A percentile compares a stretch with the other conserved stretches of the same genome.
Conservation (phyloP, 805 yeast species). For the Lachancea sp. region DNA sequence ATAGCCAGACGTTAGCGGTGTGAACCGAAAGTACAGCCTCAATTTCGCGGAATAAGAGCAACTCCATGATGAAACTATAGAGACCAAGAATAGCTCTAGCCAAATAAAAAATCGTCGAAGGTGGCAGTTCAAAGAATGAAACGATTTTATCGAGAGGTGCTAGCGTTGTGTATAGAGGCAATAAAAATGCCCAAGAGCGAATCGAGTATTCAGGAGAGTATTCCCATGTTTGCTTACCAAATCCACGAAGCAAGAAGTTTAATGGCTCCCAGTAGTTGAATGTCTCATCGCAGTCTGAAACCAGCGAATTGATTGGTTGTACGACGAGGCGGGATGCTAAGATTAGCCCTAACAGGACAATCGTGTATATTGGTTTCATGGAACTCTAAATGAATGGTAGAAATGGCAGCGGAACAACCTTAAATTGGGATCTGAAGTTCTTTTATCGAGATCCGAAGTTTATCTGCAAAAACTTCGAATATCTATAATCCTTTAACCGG, state of each 20-base stretch:
- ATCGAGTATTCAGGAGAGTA: conserved; percentile 86
- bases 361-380: conserved; percentile 1
- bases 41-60: conserved; percentile 29
- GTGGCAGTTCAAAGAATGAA: conserved; percentile 28
- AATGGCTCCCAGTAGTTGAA: conserved; percentile 95
- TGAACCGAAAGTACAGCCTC: conserved; percentile 17
- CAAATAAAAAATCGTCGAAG: conserved; percentile 21
- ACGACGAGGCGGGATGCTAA: conserved; percentile 30
- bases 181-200: conserved; percentile 74
- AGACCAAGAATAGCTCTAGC: conserved; percentile 25
- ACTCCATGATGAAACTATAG: conserved; percentile 39
- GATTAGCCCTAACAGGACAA: conserved; percentile 21
- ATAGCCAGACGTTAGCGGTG: conserved; percentile 53
- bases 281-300: conserved; percentile 88
- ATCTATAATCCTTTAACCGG: no score
- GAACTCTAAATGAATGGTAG: not conserved
- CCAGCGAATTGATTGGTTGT: conserved; percentile 47
- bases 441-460: no score
- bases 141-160: conserved; percentile 19
- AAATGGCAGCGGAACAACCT: no score
- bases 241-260: conserved; percentile 66
- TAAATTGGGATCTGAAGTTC: no score
- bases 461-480: no score
- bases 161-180: conserved; percentile 36
- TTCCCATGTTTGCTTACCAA: conserved; percentile 96